Base-by-base conservation (phyloP, 768 basidiomycete genomes). In the Rhizopogon rudus region DNA sequence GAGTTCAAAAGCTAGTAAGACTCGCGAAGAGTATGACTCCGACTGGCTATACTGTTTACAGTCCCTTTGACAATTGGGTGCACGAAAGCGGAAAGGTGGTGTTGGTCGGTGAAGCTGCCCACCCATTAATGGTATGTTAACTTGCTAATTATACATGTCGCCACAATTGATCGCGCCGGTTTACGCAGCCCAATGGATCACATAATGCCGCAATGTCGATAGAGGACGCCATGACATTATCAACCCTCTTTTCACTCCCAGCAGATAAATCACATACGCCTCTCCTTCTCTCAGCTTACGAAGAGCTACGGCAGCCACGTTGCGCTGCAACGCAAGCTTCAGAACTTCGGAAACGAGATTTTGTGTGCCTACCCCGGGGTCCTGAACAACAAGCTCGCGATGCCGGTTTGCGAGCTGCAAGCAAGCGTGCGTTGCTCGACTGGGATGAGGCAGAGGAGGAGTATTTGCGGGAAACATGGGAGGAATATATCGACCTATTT, bases 191-290 rank as follows among this genome's bases (percentile, higher is more conserved):
- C 9, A 74, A 73, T 33, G 74, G 74, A 6, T 73, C 77, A 17
- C 78, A 83, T 56, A 75, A 75, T 29, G 67, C 75, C 0, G 70
- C 75, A 2, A 67, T 81, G 52, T 73, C 73, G 2, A 72, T 86
- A 39, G 85, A 87, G 65, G 85, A 86, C 60, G 83, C 83, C 0
- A 78, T 81, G 63, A 80, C 80, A 0, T 69, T 86, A 40, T 81
- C 80, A 6, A 73, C 71, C 29, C 74, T 86, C 9, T 85, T 87
- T 62, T 73, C 80, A 5, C 73, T 77, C 39, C 73, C 85, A 5
- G 71, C 74, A 16, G 61, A 70, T 49, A 67, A 66, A 52, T 65
- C 70, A 3, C 79, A 85, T 53, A 70, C 85, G 2, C 62, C 76
- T 1, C 73, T 76, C 52, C 66, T 86, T 43, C 71, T 85, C 54